phyloP scores from a whole-genome alignment of 306 rosid genomes.

The Quercus agrifolia region DNA sequence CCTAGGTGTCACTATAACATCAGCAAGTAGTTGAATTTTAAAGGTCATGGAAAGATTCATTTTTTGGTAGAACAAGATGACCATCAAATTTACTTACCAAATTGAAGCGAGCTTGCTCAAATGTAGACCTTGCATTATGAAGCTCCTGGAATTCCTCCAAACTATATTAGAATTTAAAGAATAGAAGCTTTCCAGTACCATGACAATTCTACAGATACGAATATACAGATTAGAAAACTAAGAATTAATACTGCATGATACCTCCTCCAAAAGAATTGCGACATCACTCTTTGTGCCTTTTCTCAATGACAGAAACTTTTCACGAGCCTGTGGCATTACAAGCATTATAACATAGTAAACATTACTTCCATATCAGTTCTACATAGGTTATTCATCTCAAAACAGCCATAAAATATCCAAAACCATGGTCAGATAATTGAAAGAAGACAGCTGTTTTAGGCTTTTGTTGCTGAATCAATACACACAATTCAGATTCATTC shows the following conservation, averaged over 20 bases:
- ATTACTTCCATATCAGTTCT: neutral
- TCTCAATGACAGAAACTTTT: constrained; percentile 82
- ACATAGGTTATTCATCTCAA: neutral
- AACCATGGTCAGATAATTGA: neutral
- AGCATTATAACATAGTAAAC: neutral
- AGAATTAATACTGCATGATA: constrained; percentile 28
- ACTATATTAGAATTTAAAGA: constrained; percentile 26
- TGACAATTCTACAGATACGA: constrained; percentile 4
- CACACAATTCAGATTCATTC: neutral
- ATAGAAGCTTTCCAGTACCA: constrained; percentile 13
- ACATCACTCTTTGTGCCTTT: constrained; percentile 90
- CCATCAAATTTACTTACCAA: constrained; percentile 47
- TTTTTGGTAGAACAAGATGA: constrained; percentile 2
- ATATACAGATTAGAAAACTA: neutral
- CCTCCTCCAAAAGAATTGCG: constrained; percentile 83
- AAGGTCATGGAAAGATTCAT: constrained; percentile 6
- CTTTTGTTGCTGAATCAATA: neutral
- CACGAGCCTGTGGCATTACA: constrained; percentile 72
- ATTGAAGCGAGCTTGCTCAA: constrained; percentile 97
- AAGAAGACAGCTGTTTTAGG: constrained; percentile 1
- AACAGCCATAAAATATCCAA: neutral
- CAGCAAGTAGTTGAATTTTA: neutral
- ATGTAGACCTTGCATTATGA: constrained; percentile 82
- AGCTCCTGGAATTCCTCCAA: constrained; percentile 72
- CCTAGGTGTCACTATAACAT: neutral